phyloP scores from a whole-genome alignment of 1,139 yeast genomes.

The Hansenula lynferdii region DNA sequence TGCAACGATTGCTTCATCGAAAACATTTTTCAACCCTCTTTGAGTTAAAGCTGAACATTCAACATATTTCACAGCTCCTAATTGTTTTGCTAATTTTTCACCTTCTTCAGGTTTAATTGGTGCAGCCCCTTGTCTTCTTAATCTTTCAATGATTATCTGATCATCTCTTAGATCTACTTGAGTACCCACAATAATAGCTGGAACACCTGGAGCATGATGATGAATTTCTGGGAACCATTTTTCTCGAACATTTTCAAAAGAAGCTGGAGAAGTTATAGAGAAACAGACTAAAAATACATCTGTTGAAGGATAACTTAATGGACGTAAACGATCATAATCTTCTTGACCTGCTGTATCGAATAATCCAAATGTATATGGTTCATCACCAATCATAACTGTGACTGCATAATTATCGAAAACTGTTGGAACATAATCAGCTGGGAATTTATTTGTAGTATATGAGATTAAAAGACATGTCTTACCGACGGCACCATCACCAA shows the following conservation, averaged over 20 bases:
- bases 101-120: slow-evolving; percentile 89
- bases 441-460: slow-evolving; percentile 82
- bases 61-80: slow-evolving; percentile 92
- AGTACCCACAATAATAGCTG: slow-evolving; percentile 93
- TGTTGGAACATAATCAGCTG: slow-evolving; percentile 86
- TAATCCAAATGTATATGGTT: slow-evolving; percentile 92
- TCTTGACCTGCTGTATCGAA: slow-evolving; percentile 99
- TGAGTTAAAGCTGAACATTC: slow-evolving; percentile 98
- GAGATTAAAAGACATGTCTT: slow-evolving; percentile 89
- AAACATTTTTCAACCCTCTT: slow-evolving; percentile 91
- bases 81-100: slow-evolving; percentile 86
- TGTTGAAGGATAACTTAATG: slow-evolving; percentile 93
- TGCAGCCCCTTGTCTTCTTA: slow-evolving; percentile 83
- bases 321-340: slow-evolving; percentile 96
- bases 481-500: slow-evolving; percentile 98
- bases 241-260: slow-evolving; percentile 96
- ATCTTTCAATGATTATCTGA: slow-evolving; percentile 81
- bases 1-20: slow-evolving; percentile 96
- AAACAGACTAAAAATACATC: slow-evolving; percentile 95
- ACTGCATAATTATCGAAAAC: slow-evolving; percentile 97
- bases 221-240: slow-evolving; percentile 99
- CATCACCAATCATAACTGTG: slow-evolving; percentile 97
- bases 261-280: slow-evolving; percentile 93
- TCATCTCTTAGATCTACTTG: slow-evolving; percentile 94
- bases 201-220: slow-evolving; percentile 97